phyloP scores from a whole-genome alignment of 176 grass and related monocot species.

The Aegilops speltoides region DNA sequence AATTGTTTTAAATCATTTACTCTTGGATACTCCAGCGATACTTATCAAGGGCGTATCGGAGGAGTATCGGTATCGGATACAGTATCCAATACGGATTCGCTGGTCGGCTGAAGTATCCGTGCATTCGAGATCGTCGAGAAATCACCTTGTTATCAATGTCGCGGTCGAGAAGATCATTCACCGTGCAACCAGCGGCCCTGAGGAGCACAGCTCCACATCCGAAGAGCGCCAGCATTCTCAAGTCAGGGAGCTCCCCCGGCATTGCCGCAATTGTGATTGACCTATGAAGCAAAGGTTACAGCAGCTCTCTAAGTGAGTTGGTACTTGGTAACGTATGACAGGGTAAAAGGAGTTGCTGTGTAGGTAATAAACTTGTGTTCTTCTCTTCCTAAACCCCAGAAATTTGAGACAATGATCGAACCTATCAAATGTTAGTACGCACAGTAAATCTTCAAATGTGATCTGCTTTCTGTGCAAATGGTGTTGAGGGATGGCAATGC shows the following conservation, averaged over 20 bases:
- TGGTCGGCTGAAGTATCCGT: no score
- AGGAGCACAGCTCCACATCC: conserved; percentile 76
- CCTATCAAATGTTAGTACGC: background rate
- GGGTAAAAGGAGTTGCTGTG: background rate
- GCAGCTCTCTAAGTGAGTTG: no score
- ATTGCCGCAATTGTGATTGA: conserved; percentile 69
- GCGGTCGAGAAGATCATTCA: conserved; percentile 82
- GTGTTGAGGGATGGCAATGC: background rate
- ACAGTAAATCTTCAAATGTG: background rate
- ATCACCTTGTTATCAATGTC: conserved; percentile 80
- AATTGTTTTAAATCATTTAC: no score
- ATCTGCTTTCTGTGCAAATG: background rate
- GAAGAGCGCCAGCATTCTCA: conserved; percentile 78
- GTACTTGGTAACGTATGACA: background rate
- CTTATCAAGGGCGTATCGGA: no score
- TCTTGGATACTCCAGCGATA: no score
- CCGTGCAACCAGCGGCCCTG: conserved; percentile 79
- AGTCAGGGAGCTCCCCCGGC: conserved; percentile 53
- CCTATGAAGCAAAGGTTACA: conserved; percentile 34
- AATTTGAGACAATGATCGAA: background rate
- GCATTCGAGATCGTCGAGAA: no score
- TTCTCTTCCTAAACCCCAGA: background rate
- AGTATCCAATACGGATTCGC: no score
- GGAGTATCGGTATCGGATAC: no score
- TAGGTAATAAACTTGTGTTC: background rate